A percentile compares a stretch with the other conserved stretches of the same genome.
phyloP scores from a whole-genome alignment of 768 basidiomycete genomes.

The Neoboletus magnificus region DNA sequence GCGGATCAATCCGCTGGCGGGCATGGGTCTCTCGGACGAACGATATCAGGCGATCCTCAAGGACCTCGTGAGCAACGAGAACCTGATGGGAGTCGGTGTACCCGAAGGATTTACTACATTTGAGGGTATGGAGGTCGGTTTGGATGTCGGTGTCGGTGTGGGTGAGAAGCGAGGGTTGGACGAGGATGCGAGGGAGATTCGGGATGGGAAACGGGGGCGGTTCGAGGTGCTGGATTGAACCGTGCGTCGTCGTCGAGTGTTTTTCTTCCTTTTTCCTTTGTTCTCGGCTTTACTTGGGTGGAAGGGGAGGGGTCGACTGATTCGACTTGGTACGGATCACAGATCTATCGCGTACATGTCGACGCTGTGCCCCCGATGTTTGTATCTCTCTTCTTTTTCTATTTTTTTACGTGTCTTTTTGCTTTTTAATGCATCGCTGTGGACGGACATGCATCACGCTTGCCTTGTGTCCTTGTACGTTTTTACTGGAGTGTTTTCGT shows the following conservation, averaged over 20 bases:
- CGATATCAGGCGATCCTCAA: slow-evolving; percentile 80
- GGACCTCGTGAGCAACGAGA: slow-evolving; percentile 65
- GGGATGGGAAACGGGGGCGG: slow-evolving; percentile 54
- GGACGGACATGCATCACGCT: slow-evolving; percentile 8
- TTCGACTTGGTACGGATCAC: background rate
- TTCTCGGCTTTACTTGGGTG: background rate
- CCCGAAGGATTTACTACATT: slow-evolving; percentile 22
- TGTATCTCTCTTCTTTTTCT: background rate
- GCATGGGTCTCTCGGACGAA: slow-evolving; percentile 86
- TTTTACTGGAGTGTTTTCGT: background rate
- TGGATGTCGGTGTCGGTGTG: slow-evolving; percentile 25
- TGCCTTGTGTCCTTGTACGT: background rate
- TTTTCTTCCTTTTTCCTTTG: background rate
- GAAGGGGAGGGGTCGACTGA: background rate
- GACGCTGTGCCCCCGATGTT: background rate
- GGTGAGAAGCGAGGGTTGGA: slow-evolving; percentile 39
- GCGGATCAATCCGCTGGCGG: slow-evolving; percentile 78
- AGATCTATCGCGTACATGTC: background rate
- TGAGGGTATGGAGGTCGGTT: slow-evolving; percentile 12
- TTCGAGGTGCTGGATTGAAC: slow-evolving; percentile 58
- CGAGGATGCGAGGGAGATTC: slow-evolving; percentile 35
- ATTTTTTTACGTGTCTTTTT: background rate
- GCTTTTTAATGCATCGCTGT: background rate
- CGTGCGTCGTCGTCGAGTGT: background rate
- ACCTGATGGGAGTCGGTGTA: slow-evolving; percentile 44